Base-by-base conservation (phyloP, 768 basidiomycete species). In the Lactifluus echinatus region DNA sequence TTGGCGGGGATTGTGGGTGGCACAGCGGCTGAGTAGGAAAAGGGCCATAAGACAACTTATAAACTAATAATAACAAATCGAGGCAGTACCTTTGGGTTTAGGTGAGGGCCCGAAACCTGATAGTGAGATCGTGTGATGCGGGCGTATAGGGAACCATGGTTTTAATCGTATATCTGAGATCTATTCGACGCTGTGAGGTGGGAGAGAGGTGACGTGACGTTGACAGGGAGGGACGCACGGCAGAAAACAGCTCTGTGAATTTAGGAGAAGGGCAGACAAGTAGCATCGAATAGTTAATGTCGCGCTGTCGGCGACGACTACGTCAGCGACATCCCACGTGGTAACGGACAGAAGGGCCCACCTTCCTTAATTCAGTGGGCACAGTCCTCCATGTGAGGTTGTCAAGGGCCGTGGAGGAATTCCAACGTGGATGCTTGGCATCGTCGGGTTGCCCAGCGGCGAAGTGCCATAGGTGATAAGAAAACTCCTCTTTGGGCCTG, bases 401-500 rank as follows among this genome's bases (percentile, higher is more conserved):
- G 43, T 63, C 63, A 36, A 63, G 61, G 31, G 53, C 21, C 12
- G 56, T 36, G 12, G 50, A 58, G 17, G 11, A 23, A 42, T 63
- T 63, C 40, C 50, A 59, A 26, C 14, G 21, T 33, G 63, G 63
- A 15, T 42, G 26, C 42, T 50, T 52, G 29, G 63, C 53, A 43
- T 37, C 45, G 37, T 63, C 63, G 23, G 63, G 63, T 24, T 63
- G 39, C 7, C 56, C 63, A 23, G 63, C 63, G 8, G 63, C 63
- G 19, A 62, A 51, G 54, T 63, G 63, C 49, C 62, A 62, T 5
- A 62, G 28, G 39, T 62, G 53, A 52, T 44, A 50, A 39, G 55
- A 31, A 47, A 50, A 45, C 28, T 53, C 49, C 36, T 63, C 53
- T 28, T 50, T 61, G 24, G 39, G 50, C 53, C 33, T 61, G 29